Percentiles rank a stretch among this genome's conserved stretches.
Conservation (phyloP, 495 filamentous ascomycete species). For the Annulohypoxylon moriforme region DNA sequence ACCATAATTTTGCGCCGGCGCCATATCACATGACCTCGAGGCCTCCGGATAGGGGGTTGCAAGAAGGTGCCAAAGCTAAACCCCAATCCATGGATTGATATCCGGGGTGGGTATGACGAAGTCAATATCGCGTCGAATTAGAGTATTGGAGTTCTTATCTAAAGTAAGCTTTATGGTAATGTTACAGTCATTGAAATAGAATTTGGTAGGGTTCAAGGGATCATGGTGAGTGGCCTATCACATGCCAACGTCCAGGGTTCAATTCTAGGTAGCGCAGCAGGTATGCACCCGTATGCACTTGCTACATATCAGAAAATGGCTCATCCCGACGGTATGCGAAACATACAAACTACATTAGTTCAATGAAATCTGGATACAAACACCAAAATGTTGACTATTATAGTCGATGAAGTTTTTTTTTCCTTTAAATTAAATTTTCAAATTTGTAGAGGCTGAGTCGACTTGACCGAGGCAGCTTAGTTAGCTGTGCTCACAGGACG, state of each 20-base stretch:
- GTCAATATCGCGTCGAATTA: constrained; percentile 17
- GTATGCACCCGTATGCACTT: too few species aligned
- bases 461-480: not conserved
- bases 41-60: constrained; percentile 17
- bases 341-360: not conserved
- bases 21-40: constrained; percentile 2
- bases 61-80: constrained; percentile 17
- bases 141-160: constrained; percentile 27
- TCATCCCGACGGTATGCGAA: constrained; percentile 38
- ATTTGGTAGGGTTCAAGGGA: not conserved
- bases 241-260: not conserved
- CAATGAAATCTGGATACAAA: not conserved
- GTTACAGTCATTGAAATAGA: constrained; percentile 15
- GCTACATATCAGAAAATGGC: constrained; percentile 19
- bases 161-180: constrained; percentile 24
- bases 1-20: constrained; percentile 1
- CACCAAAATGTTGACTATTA: not conserved
- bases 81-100: constrained; percentile 18
- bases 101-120: constrained; percentile 8
- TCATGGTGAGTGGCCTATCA: not conserved
- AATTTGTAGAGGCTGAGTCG: not conserved
- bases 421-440: not conserved
- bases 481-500: not conserved
- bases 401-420: not conserved
- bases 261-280: not conserved